phyloP scores from a whole-genome alignment of 2,329 filamentous ascomycete species.

The Chaetomium sp. region DNA sequence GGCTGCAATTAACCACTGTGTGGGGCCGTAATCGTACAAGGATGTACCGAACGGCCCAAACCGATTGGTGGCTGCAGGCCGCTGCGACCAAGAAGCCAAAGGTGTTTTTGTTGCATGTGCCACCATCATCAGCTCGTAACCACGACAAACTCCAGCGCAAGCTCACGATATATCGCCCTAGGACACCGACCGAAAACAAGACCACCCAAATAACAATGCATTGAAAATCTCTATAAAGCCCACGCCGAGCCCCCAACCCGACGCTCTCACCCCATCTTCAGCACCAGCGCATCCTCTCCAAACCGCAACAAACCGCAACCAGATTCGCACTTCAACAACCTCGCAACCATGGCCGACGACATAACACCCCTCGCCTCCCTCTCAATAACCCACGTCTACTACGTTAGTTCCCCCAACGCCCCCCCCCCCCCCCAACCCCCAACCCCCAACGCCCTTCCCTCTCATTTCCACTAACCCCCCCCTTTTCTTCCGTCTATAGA shows the following conservation, averaged over 20 bases:
- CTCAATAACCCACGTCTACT: constrained; percentile 93
- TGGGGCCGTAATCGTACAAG: no score
- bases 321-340: neutral
- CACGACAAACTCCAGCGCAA: neutral
- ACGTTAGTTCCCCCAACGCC: constrained; percentile 62
- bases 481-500: constrained; percentile 51
- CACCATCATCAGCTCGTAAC: neutral
- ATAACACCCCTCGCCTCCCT: constrained; percentile 74
- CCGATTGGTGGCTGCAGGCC: constrained; percentile 25
- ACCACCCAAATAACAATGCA: neutral
- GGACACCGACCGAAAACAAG: neutral
- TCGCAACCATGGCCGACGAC: constrained; percentile 45
- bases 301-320: neutral
- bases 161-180: neutral
- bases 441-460: no score
- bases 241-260: neutral
- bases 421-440: constrained; percentile 12
- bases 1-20: neutral
- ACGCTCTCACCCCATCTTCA: neutral
- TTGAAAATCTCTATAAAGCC: neutral
- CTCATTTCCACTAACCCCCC: neutral
- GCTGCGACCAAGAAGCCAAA: neutral
- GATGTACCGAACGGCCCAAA: constrained; percentile 21
- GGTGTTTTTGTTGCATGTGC: neutral
- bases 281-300: neutral